Evolutionary conservation across 306 rosid genomes (phyloP).

Genomic region (Cucurbita pepo): DNA sequence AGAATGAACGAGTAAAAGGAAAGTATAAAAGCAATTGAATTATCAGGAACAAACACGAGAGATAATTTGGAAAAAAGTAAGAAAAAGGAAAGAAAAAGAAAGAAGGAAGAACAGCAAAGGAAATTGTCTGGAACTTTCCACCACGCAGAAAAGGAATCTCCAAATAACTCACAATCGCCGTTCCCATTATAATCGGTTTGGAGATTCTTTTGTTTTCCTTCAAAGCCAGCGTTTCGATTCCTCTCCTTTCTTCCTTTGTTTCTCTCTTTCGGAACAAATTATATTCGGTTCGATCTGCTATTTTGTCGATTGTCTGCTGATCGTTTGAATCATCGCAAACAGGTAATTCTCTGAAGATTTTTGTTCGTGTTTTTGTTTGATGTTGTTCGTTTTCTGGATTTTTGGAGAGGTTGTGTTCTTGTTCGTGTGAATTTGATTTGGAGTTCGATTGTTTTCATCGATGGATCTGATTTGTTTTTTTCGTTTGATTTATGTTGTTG

Average conservation of each 20-base stretch:
- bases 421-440: not conserved
- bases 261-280: not conserved
- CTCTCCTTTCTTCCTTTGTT: not conserved
- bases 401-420: too few species aligned
- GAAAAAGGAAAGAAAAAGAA: too few species aligned
- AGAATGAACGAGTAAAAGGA: not conserved
- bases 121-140: slow-evolving; percentile 5
- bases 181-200: not conserved
- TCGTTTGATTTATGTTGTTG: not conserved
- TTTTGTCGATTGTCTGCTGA: not conserved
- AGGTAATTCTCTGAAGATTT: not conserved
- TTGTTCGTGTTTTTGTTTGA: not conserved
- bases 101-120: not conserved
- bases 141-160: slow-evolving; percentile 1
- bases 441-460: not conserved
- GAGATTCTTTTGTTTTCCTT: not conserved
- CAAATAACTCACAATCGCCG: not conserved
- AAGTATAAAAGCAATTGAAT: not conserved
- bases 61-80: not conserved
- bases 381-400: not conserved
- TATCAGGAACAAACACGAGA: not conserved
- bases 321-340: not conserved
- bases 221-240: not conserved
- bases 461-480: not conserved
- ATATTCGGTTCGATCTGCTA: not conserved